These are phyloP conservation scores for Diaporthe batatas DNA, from an alignment of 2,329 filamentous ascomycete species.

Conservation along the genomic window DNA sequence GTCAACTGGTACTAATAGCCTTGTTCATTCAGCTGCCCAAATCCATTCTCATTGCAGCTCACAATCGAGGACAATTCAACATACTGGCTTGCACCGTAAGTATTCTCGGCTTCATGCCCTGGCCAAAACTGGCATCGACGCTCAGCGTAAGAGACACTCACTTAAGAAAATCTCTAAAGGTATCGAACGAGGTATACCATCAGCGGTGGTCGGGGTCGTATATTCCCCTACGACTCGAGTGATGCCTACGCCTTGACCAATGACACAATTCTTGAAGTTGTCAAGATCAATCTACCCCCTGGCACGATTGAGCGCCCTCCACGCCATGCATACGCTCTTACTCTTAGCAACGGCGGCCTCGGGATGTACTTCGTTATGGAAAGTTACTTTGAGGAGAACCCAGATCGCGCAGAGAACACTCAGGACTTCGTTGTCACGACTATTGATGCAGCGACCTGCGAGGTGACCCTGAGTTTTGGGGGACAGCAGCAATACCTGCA, in stretches of 20 bases:
- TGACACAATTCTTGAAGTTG: conserved; percentile 1
- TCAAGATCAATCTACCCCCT: conserved; percentile 5
- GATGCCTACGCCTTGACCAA: conserved; percentile 1
- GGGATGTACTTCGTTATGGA: conserved; percentile 10
- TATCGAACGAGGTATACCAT: conserved; percentile 10
- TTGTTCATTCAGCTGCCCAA: conserved; percentile 1
- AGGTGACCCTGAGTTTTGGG: conserved; percentile 16
- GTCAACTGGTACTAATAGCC: background rate
- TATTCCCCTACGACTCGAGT: background rate
- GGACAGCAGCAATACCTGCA: conserved; percentile 1
- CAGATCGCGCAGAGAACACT: conserved; percentile 3
- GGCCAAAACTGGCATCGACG: background rate
- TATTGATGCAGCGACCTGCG: background rate
- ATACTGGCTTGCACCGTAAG: conserved; percentile 26
- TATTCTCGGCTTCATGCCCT: background rate
- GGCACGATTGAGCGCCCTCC: background rate
- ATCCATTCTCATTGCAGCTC: background rate
- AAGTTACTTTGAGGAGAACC: conserved; percentile 2
- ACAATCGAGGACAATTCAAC: conserved; percentile 20
- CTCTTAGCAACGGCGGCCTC: background rate
- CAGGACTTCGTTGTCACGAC: conserved; percentile 12
- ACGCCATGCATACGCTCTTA: background rate
- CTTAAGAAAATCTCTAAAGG: background rate
- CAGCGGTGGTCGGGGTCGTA: background rate
- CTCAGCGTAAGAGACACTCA: background rate